Evolutionary conservation across 805 yeast genomes (phyloP).

Genomic region (Nakazawaea holstii): DNA sequence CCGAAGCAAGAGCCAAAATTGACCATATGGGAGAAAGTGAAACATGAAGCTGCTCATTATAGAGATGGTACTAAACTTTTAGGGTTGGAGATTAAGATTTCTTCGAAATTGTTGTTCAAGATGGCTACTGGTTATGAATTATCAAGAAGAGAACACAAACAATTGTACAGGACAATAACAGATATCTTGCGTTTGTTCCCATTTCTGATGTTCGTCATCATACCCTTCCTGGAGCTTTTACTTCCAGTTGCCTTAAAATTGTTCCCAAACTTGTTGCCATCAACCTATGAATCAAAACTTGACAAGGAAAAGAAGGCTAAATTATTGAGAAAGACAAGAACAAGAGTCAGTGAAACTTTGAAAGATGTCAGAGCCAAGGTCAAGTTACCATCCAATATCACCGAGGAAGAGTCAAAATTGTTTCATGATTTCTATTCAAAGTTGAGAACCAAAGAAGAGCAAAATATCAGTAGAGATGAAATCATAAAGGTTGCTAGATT

Average conservation of each 20-base stretch:
- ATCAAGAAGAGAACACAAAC: slow-evolving; percentile 84
- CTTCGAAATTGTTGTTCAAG: slow-evolving; percentile 75
- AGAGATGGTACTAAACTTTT: slow-evolving; percentile 92
- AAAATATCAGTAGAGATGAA: slow-evolving; percentile 58
- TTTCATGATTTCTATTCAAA: slow-evolving; percentile 45
- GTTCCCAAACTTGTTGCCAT: slow-evolving; percentile 90
- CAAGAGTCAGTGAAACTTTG: slow-evolving; percentile 50
- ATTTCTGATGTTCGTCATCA: slow-evolving; percentile 79
- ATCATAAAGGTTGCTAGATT: slow-evolving; percentile 75
- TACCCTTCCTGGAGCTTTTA: slow-evolving; percentile 93
- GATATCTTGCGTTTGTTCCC: slow-evolving; percentile 88
- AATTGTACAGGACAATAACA: slow-evolving; percentile 78
- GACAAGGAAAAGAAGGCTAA: slow-evolving; percentile 53
- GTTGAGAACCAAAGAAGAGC: slow-evolving; percentile 58
- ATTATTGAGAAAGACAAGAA: slow-evolving; percentile 53
- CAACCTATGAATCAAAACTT: slow-evolving; percentile 70
- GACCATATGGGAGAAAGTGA: slow-evolving; percentile 76
- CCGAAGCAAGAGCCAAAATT: slow-evolving; percentile 33
- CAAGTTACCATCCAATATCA: slow-evolving; percentile 40
- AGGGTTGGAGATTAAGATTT: slow-evolving; percentile 82
- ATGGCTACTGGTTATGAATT: slow-evolving; percentile 86
- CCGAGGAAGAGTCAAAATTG: slow-evolving; percentile 41
- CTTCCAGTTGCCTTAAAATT: slow-evolving; percentile 83
- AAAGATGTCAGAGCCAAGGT: slow-evolving; percentile 45
- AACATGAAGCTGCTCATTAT: slow-evolving; percentile 85